Evolutionary conservation across 805 yeast species (phyloP).

Genomic region (Kodamaea lidongshanica): DNA sequence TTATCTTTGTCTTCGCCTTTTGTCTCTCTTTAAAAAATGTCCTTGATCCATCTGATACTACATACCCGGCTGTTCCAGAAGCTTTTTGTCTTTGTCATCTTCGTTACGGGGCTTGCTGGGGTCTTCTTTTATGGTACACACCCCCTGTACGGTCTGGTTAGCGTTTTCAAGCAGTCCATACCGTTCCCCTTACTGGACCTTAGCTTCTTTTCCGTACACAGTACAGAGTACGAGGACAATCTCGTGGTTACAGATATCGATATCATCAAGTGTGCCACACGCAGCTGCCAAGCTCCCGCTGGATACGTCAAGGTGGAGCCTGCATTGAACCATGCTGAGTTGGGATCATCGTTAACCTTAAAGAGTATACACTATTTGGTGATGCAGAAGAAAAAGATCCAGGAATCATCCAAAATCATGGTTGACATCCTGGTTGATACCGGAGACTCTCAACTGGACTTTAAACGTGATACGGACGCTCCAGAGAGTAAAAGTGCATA

Average conservation of each 20-base stretch:
- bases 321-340: constrained; percentile 7
- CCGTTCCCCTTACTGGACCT: constrained; percentile 8
- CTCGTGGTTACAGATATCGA: constrained; percentile 8
- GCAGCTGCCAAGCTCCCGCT: constrained; percentile 7
- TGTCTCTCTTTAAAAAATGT: too few species aligned
- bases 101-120: background rate
- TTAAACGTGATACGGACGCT: too few species aligned
- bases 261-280: constrained; percentile 9
- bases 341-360: background rate
- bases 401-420: constrained; percentile 7
- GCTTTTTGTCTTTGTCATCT: constrained; percentile 2
- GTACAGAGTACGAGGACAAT: constrained; percentile 1
- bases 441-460: too few species aligned
- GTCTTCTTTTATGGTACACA: constrained; percentile 1
- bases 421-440: constrained; percentile 6
- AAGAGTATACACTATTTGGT: constrained; percentile 7
- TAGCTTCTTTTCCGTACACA: constrained; percentile 3
- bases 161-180: constrained; percentile 2
- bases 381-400: constrained; percentile 5
- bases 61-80: constrained; percentile 7
- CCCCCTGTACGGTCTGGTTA: background rate
- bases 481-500: too few species aligned
- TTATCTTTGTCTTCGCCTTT: too few species aligned
- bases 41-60: constrained; percentile 3
- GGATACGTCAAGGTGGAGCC: constrained; percentile 11